These are phyloP conservation scores for Alternaria novae-zelandiae DNA, from an alignment of 2,329 filamentous ascomycete genomes.

Conservation along the genomic window DNA sequence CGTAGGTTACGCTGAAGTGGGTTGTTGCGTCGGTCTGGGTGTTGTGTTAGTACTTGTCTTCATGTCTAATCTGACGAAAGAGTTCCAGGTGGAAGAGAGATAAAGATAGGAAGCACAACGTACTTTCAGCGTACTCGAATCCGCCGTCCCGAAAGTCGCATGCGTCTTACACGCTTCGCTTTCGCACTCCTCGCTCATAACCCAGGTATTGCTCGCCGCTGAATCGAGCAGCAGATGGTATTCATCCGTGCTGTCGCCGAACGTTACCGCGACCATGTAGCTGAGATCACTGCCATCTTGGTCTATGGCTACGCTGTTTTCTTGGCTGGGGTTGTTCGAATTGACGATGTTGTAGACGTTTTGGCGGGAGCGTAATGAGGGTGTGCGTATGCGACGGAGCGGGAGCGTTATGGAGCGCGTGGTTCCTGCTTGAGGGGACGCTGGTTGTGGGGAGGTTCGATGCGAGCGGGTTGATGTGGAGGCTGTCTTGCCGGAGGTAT, in stretches of 20 bases:
- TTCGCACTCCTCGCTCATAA: conserved; percentile 75
- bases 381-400: conserved; percentile 39
- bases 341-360: conserved; percentile 56
- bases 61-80: too few species aligned
- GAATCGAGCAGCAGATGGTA: conserved; percentile 63
- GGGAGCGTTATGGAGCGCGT: conserved; percentile 31
- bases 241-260: conserved; percentile 58
- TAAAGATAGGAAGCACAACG: background rate
- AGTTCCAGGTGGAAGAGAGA: background rate
- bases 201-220: conserved; percentile 74
- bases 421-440: background rate
- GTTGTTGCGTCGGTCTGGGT: conserved; percentile 52
- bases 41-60: background rate
- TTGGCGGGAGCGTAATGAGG: conserved; percentile 47
- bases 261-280: conserved; percentile 59
- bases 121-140: conserved; percentile 68
- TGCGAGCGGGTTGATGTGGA: conserved; percentile 2
- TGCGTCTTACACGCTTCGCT: conserved; percentile 72
- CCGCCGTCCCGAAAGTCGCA: conserved; percentile 69
- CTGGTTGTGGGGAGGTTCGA: conserved; percentile 5
- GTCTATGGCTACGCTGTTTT: conserved; percentile 58
- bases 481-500: conserved; percentile 12
- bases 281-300: conserved; percentile 62
- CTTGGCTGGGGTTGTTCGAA: conserved; percentile 37
- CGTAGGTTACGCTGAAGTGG: conserved; percentile 74